Evolutionary conservation across 1,139 yeast species (phyloP).

Genomic region (Yamadazyma epiphylla): DNA sequence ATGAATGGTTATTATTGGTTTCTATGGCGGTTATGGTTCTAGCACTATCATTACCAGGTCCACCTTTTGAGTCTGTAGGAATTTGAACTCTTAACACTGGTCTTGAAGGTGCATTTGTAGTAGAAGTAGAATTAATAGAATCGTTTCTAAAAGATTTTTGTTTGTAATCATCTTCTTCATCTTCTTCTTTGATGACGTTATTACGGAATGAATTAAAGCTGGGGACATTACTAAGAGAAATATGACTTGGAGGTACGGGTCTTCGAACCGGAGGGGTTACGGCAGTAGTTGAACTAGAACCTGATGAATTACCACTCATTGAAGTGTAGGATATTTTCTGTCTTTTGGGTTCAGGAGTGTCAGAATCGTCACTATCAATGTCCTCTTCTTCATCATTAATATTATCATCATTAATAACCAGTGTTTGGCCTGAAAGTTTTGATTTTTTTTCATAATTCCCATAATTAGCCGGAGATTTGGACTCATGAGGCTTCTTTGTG

Average conservation of each 20-base stretch:
- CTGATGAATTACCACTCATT: conserved; percentile 3
- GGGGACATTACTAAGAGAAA: conserved; percentile 26
- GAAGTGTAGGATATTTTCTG: conserved; percentile 6
- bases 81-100: conserved; percentile 52
- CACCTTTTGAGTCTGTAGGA: conserved; percentile 37
- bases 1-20: conserved; percentile 7
- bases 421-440: conserved; percentile 11
- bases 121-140: conserved; percentile 2
- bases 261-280: conserved; percentile 3
- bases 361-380: conserved; percentile 11
- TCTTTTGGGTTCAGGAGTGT: conserved; percentile 14
- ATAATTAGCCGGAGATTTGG: conserved; percentile 58
- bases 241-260: conserved; percentile 23
- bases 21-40: conserved; percentile 15
- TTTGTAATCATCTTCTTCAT: conserved; percentile 9
- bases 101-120: conserved; percentile 19
- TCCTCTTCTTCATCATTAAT: conserved; percentile 7
- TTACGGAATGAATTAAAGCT: conserved; percentile 19
- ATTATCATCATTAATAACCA: conserved; percentile 9
- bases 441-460: conserved; percentile 41
- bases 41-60: conserved; percentile 12
- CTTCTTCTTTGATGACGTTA: conserved; percentile 12
- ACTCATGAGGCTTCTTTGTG: conserved; percentile 42
- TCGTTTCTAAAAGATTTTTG: conserved; percentile 7
- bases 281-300: background rate